A percentile compares a stretch with the other conserved stretches of the same genome.
phyloP scores from a whole-genome alignment of 345 rosid genomes.

The Pugionium cornutum region DNA sequence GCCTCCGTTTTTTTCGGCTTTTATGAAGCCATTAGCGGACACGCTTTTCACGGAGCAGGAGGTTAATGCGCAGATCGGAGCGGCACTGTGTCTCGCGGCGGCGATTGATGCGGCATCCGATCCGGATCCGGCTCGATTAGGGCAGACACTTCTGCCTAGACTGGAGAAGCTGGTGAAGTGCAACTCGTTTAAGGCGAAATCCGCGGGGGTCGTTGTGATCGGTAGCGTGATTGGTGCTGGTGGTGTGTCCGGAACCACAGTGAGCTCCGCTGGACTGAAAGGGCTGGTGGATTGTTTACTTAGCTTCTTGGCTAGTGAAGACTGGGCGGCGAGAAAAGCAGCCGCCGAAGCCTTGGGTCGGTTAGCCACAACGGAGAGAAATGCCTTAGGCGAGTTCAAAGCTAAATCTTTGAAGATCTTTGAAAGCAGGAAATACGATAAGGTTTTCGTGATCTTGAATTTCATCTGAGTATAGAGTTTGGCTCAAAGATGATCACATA shows the following conservation, averaged over 20 bases:
- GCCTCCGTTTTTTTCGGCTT: constrained; percentile 56
- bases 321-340: constrained; percentile 92
- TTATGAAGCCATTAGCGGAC: constrained; percentile 74
- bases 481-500: too few species aligned
- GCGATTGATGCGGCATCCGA: constrained; percentile 72
- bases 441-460: constrained; percentile 45
- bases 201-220: constrained; percentile 70
- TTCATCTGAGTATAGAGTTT: too few species aligned
- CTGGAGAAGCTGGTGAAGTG: constrained; percentile 74
- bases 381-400: constrained; percentile 66
- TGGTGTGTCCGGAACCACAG: constrained; percentile 45
- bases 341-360: constrained; percentile 77
- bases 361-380: constrained; percentile 74
- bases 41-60: constrained; percentile 91
- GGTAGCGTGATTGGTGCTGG: constrained; percentile 87
- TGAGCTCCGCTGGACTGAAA: constrained; percentile 50
- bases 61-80: constrained; percentile 70
- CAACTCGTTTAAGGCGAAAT: constrained; percentile 70
- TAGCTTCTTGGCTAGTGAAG: constrained; percentile 64
- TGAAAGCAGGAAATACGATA: constrained; percentile 77
- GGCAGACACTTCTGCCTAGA: constrained; percentile 53
- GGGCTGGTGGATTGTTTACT: constrained; percentile 64
- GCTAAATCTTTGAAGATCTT: constrained; percentile 62
- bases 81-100: constrained; percentile 81
- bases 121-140: constrained; percentile 63